Evolutionary conservation across 192 early-diverging fungal species (phyloP).

Genomic region (Backusella psychrophila): DNA sequence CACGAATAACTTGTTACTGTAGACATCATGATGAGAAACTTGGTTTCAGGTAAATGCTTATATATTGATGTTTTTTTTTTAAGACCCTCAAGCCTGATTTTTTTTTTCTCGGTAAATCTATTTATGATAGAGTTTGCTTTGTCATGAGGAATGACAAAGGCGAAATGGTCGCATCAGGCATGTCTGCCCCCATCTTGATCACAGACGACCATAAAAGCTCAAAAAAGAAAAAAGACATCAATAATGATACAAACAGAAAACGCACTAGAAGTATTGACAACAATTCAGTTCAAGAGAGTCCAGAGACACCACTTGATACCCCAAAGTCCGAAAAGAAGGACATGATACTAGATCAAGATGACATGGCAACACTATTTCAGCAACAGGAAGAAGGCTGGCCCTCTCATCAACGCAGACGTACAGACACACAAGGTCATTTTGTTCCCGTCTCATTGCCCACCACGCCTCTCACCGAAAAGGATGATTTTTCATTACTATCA

Average conservation of each 20-base stretch:
- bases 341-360: background rate
- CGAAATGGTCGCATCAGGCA: conserved; percentile 68
- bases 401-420: conserved; percentile 36
- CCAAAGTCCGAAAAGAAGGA: conserved; percentile 2
- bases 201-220: conserved; percentile 97
- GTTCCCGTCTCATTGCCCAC: background rate
- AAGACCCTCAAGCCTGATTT: background rate
- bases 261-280: background rate
- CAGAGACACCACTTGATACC: background rate
- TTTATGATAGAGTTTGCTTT: conserved; percentile 63
- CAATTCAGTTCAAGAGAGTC: background rate
- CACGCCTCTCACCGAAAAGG: conserved; percentile 17
- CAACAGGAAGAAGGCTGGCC: conserved; percentile 22
- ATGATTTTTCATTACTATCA: conserved; percentile 11
- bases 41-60: conserved; percentile 68
- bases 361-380: background rate
- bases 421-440: conserved; percentile 18
- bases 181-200: conserved; percentile 93
- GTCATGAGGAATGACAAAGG: conserved; percentile 66
- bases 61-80: background rate
- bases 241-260: background rate
- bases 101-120: background rate
- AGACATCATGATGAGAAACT: conserved; percentile 92
- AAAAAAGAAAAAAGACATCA: conserved; percentile 37
- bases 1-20: conserved; percentile 96